Conservation (phyloP, 140 eudicot genomes). For the Senecio squalidus region DNA sequence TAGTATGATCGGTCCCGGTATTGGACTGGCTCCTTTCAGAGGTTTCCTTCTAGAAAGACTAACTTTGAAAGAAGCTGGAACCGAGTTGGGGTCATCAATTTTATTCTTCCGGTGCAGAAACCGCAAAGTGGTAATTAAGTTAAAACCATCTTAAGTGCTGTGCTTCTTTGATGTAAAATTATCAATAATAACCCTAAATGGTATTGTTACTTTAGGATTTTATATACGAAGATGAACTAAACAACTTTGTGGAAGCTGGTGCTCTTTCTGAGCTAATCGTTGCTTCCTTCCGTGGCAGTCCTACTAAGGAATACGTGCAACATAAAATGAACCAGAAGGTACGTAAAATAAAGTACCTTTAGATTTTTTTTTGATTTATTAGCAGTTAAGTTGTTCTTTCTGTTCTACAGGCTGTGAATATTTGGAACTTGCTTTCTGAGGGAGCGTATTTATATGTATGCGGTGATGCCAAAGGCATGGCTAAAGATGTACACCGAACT, state of each 20-base stretch:
- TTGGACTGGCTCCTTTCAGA: slow-evolving; percentile 78
- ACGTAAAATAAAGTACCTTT: neutral
- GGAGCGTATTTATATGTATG: slow-evolving; percentile 31
- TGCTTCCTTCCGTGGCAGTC: slow-evolving; percentile 88
- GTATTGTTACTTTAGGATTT: slow-evolving; percentile 41
- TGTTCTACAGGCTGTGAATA: slow-evolving; percentile 36
- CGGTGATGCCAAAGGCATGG: slow-evolving; percentile 38
- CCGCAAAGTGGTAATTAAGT: slow-evolving; percentile 55
- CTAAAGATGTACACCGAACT: slow-evolving; percentile 63
- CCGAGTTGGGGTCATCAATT: slow-evolving; percentile 62
- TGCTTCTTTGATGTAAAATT: neutral
- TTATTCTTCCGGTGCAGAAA: slow-evolving; percentile 75
- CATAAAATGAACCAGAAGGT: slow-evolving; percentile 83
- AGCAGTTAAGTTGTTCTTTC: neutral
- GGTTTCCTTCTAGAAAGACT: slow-evolving; percentile 76
- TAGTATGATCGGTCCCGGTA: slow-evolving; percentile 92
- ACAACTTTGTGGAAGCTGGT: slow-evolving; percentile 57
- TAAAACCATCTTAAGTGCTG: neutral
- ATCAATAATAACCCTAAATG: neutral
- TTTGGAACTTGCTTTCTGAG: slow-evolving; percentile 54
- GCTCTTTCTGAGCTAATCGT: slow-evolving; percentile 71
- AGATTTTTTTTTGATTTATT: neutral
- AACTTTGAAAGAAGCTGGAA: slow-evolving; percentile 61
- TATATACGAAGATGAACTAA: slow-evolving; percentile 64
- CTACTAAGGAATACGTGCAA: slow-evolving; percentile 89